Percentiles rank a stretch among this genome's conserved stretches.
Conservation (phyloP, 306 rosid genomes). For the Bauhinia variegata region DNA sequence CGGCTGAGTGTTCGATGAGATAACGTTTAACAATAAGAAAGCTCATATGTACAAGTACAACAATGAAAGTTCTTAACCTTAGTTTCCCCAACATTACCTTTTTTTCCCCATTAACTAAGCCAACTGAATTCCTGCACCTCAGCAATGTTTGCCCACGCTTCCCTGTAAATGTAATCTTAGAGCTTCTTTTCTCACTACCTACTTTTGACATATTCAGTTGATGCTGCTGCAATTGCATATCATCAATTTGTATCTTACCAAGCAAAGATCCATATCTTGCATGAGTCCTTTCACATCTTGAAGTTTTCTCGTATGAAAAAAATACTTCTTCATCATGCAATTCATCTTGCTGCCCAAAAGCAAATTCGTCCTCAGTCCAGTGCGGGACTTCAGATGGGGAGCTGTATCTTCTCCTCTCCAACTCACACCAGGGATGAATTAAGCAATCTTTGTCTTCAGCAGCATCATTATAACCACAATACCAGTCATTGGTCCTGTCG, state of each 20-base stretch:
- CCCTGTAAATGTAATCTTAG: slow-evolving; percentile 42
- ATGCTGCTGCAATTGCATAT: slow-evolving; percentile 41
- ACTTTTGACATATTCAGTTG: slow-evolving; percentile 36
- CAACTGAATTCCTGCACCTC: slow-evolving; percentile 59
- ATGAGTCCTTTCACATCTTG: slow-evolving; percentile 25
- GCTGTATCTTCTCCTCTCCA: slow-evolving; percentile 36
- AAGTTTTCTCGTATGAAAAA: slow-evolving; percentile 27
- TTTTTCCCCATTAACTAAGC: slow-evolving; percentile 57
- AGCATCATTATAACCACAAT: slow-evolving; percentile 35
- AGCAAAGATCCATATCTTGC: slow-evolving; percentile 35
- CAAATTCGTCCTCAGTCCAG: slow-evolving; percentile 50
- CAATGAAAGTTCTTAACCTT: slow-evolving; percentile 45
- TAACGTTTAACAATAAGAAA: slow-evolving; percentile 37
- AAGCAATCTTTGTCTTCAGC: slow-evolving; percentile 42
- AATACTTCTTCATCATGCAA: slow-evolving; percentile 32
- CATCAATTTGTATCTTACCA: slow-evolving; percentile 43
- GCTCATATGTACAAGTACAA: slow-evolving; percentile 47
- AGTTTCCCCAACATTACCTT: slow-evolving; percentile 67
- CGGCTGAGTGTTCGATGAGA: slow-evolving; percentile 29
- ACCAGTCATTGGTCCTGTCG: slow-evolving; percentile 43
- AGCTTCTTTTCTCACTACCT: slow-evolving; percentile 41
- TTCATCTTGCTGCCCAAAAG: slow-evolving; percentile 40
- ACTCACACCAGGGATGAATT: slow-evolving; percentile 41
- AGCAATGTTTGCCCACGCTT: slow-evolving; percentile 45
- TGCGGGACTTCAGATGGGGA: slow-evolving; percentile 45